phyloP scores from a whole-genome alignment of 78 protist genomes.

The Polysphondylium violaceum region DNA sequence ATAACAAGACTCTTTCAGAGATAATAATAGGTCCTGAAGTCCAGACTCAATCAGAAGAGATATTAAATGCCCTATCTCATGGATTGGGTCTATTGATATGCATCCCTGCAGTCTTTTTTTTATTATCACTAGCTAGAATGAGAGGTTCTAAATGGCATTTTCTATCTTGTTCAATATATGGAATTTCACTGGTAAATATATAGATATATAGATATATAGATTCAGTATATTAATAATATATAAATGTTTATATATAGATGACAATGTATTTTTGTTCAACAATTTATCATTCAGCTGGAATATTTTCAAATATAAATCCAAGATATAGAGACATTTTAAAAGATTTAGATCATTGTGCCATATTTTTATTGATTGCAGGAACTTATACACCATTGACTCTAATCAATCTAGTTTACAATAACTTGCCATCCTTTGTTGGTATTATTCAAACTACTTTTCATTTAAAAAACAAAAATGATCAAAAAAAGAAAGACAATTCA shows the following conservation, averaged over 20 bases:
- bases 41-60: constrained; percentile 52
- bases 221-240: neutral
- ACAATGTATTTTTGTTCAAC: constrained; percentile 80
- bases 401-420: constrained; percentile 58
- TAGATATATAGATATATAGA: neutral
- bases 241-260: constrained; percentile 22
- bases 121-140: constrained; percentile 67
- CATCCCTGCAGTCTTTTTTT: constrained; percentile 67
- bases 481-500: neutral
- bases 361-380: constrained; percentile 67
- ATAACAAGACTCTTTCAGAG: no score
- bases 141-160: constrained; percentile 68
- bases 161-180: constrained; percentile 65
- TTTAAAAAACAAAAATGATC: neutral
- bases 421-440: neutral
- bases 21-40: constrained; percentile 33
- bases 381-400: constrained; percentile 65
- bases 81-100: constrained; percentile 36
- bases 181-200: constrained; percentile 48
- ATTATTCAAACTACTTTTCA: neutral
- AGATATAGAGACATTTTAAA: constrained; percentile 34
- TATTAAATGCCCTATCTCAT: constrained; percentile 66
- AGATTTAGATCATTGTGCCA: constrained; percentile 72
- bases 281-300: constrained; percentile 58
- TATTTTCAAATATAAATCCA: constrained; percentile 14